A percentile compares a stretch with the other conserved stretches of the same genome.
These are phyloP conservation scores for Trichoderma semiorbis DNA, from an alignment of 2,329 filamentous ascomycete species.

Conservation along the genomic window DNA sequence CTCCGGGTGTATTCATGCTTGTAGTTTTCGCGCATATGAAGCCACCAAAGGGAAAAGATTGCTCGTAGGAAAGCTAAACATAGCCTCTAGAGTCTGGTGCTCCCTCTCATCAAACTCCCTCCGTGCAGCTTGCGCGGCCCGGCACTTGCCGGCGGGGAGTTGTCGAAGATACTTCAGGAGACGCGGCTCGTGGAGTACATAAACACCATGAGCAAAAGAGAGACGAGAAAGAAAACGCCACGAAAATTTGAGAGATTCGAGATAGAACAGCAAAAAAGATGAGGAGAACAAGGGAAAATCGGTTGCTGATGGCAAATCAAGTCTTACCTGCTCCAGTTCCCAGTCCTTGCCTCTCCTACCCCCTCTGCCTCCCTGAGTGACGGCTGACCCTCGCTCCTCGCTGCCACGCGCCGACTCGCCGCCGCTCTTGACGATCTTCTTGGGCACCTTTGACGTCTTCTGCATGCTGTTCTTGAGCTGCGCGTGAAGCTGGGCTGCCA, in stretches of 20 bases:
- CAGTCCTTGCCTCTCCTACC: constrained; percentile 74
- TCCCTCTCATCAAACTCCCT: neutral
- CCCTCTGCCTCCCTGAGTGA: constrained; percentile 61
- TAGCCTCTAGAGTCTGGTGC: neutral
- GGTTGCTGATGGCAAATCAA: neutral
- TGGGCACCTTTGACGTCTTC: constrained; percentile 51
- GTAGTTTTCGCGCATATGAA: neutral
- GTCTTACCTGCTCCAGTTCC: constrained; percentile 74
- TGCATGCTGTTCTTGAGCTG: constrained; percentile 61
- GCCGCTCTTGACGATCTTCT: constrained; percentile 43
- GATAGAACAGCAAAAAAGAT: neutral
- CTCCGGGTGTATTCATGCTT: neutral
- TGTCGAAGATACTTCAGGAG: neutral
- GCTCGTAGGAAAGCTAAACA: neutral
- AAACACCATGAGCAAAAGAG: neutral
- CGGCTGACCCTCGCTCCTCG: constrained; percentile 67
- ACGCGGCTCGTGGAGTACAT: neutral
- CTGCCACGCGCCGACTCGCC: constrained; percentile 62
- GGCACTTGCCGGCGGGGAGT: neutral
- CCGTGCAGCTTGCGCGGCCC: neutral
- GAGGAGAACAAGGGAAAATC: neutral
- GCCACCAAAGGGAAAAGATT: neutral
- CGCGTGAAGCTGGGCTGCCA: constrained; percentile 70
- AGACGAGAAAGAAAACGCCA: neutral
- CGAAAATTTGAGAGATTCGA: neutral